Evolutionary conservation across 805 yeast genomes (phyloP).

Genomic region (Sugiyamaella mastotermitis): DNA sequence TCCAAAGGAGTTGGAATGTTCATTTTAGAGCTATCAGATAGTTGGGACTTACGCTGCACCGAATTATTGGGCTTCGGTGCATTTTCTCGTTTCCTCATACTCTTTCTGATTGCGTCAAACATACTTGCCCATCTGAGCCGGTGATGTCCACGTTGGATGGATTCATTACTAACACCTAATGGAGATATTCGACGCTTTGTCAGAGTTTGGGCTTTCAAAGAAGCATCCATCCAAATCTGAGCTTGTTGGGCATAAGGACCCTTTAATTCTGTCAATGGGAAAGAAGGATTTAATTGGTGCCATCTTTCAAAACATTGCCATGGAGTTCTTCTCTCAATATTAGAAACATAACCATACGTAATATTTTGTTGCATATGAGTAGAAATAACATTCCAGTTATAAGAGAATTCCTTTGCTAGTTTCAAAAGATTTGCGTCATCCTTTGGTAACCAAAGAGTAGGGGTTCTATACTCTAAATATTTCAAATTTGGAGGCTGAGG

Average conservation of each 20-base stretch:
- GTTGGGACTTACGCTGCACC: constrained; percentile 34
- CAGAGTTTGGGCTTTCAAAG: constrained; percentile 80
- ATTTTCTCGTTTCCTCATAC: constrained; percentile 83
- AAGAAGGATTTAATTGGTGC: constrained; percentile 84
- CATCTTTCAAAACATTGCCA: constrained; percentile 99
- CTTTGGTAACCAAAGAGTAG: constrained; percentile 94
- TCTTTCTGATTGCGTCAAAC: constrained; percentile 90
- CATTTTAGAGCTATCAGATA: constrained; percentile 13
- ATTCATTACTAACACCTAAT: constrained; percentile 86
- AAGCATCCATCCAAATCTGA: constrained; percentile 87
- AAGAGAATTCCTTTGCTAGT: constrained; percentile 77
- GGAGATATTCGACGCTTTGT: constrained; percentile 88
- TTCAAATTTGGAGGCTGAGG: constrained; percentile 86
- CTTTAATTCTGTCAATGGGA: constrained; percentile 78
- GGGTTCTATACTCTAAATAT: constrained; percentile 76
- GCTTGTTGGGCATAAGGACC: constrained; percentile 82
- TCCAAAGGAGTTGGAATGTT: constrained; percentile 77
- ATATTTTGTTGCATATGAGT: constrained; percentile 67
- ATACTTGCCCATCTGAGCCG: constrained; percentile 92
- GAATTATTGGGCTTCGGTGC: constrained; percentile 52
- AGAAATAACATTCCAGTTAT: constrained; percentile 90
- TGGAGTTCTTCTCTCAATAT: constrained; percentile 91
- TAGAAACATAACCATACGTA: constrained; percentile 68
- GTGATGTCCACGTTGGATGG: constrained; percentile 88
- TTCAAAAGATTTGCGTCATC: constrained; percentile 79